phyloP scores from a whole-genome alignment of 352 stramenopile genomes.

The Globisporangium irregulare region DNA sequence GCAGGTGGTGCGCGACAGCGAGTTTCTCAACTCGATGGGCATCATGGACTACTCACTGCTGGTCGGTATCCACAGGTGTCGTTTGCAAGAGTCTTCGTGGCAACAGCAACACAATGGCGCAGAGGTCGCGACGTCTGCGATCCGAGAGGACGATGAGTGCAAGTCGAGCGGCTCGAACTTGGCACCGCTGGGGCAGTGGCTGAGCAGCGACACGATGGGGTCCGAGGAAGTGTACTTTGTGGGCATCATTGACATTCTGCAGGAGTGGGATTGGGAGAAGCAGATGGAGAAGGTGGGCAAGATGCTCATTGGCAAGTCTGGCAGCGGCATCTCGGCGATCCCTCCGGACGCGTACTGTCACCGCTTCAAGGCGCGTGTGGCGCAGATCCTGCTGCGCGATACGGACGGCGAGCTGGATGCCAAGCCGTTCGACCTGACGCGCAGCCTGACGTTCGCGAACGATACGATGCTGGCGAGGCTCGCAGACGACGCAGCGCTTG shows the following conservation, averaged over 20 bases:
- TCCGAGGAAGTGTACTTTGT: conserved; percentile 73
- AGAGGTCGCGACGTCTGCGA: conserved; percentile 6
- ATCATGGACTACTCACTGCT: conserved; percentile 85
- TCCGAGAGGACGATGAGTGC: conserved; percentile 22
- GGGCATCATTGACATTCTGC: conserved; percentile 83
- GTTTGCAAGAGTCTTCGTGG: conserved; percentile 24
- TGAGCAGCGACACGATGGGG: conserved; percentile 13
- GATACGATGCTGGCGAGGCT: not conserved
- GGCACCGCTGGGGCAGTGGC: conserved; percentile 18
- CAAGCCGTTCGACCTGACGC: not conserved
- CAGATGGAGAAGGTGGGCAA: conserved; percentile 74
- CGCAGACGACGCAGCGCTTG: not conserved
- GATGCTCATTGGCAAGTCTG: conserved; percentile 61
- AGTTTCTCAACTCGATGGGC: conserved; percentile 63
- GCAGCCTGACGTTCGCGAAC: not conserved
- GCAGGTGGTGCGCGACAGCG: conserved; percentile 52
- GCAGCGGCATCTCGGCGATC: conserved; percentile 63
- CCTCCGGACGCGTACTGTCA: conserved; percentile 60
- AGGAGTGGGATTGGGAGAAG: conserved; percentile 84
- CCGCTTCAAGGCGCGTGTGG: conserved; percentile 59
- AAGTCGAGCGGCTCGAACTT: conserved; percentile 18
- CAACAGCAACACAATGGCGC: conserved; percentile 10
- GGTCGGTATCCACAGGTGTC: conserved; percentile 66
- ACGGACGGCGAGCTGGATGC: not conserved
- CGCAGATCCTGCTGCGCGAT: conserved; percentile 39